Conservation (phyloP, 169 alveolate genomes). For the Plasmodium knowlesi region DNA sequence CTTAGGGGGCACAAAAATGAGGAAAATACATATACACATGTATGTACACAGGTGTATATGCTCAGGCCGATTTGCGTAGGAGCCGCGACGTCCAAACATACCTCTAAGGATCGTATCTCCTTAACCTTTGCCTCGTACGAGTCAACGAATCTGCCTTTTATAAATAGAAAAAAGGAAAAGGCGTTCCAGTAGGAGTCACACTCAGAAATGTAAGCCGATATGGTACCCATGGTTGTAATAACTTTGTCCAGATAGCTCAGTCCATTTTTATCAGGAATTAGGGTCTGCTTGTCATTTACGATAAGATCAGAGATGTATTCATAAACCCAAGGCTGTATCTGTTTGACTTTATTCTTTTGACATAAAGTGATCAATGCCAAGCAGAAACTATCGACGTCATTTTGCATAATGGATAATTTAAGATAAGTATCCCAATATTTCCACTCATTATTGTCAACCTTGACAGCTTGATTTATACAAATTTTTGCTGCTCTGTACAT, state of each 20-base stretch:
- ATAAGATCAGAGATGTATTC: constrained; percentile 37
- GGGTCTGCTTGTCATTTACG: constrained; percentile 67
- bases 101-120: constrained; percentile 74
- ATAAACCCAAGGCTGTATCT: constrained; percentile 54
- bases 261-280: constrained; percentile 27
- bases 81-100: not conserved
- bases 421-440: constrained; percentile 84
- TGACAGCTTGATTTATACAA: constrained; percentile 84
- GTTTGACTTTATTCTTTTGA: constrained; percentile 58
- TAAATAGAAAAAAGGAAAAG: constrained; percentile 51
- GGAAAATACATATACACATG: not conserved
- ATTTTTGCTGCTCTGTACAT: constrained; percentile 76
- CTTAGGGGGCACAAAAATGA: not conserved
- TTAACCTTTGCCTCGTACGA: constrained; percentile 45
- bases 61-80: not conserved
- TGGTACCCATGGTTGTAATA: constrained; percentile 76
- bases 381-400: constrained; percentile 81
- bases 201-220: constrained; percentile 50
- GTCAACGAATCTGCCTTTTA: constrained; percentile 45
- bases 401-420: constrained; percentile 77
- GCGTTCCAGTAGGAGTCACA: constrained; percentile 61
- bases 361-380: constrained; percentile 75
- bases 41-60: not conserved
- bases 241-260: constrained; percentile 64
- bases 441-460: constrained; percentile 80